These are phyloP conservation scores for Clonostachys chloroleuca DNA, from an alignment of 2,329 filamentous ascomycete genomes.

Conservation along the genomic window DNA sequence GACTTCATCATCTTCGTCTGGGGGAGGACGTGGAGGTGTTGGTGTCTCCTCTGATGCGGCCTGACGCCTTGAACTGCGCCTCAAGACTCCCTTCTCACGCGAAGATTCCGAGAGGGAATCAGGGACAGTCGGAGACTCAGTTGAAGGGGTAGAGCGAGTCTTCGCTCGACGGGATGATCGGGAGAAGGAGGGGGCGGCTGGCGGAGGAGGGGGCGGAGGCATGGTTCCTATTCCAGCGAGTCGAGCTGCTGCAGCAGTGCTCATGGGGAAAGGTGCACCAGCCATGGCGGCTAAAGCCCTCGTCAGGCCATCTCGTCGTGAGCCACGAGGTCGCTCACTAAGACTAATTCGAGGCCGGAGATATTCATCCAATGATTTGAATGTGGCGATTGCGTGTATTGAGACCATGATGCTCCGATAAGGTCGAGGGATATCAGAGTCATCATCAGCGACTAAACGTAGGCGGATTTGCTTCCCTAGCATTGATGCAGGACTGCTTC, in stretches of 20 bases:
- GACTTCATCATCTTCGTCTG: slow-evolving; percentile 54
- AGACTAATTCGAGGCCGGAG: slow-evolving; percentile 83
- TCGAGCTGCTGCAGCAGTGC: slow-evolving; percentile 35
- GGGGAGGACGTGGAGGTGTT: slow-evolving; percentile 43
- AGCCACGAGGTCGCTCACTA: slow-evolving; percentile 61
- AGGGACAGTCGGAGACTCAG: slow-evolving; percentile 33
- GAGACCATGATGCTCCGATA: slow-evolving; percentile 97
- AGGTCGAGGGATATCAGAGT: slow-evolving; percentile 80
- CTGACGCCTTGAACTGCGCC: slow-evolving; percentile 61
- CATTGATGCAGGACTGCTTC: slow-evolving; percentile 92
- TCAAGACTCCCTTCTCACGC: slow-evolving; percentile 53
- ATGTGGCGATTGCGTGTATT: slow-evolving; percentile 96
- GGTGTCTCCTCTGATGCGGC: slow-evolving; percentile 47
- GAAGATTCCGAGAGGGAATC: slow-evolving; percentile 42
- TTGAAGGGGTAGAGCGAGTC: slow-evolving; percentile 26
- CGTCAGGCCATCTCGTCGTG: slow-evolving; percentile 61
- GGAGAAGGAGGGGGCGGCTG: slow-evolving; percentile 33
- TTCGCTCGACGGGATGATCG: slow-evolving; percentile 40
- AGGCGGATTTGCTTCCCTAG: slow-evolving; percentile 91
- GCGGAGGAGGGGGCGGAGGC: slow-evolving; percentile 26
- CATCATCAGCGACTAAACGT: slow-evolving; percentile 82
- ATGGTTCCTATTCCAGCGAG: slow-evolving; percentile 24
- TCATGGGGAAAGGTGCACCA: slow-evolving; percentile 54
- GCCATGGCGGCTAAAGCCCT: slow-evolving; percentile 73
- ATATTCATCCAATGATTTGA: slow-evolving; percentile 95